Evolutionary conservation across 2,329 filamentous ascomycete genomes (phyloP).

Genomic region (Talaromyces albobiverticillius): DNA sequence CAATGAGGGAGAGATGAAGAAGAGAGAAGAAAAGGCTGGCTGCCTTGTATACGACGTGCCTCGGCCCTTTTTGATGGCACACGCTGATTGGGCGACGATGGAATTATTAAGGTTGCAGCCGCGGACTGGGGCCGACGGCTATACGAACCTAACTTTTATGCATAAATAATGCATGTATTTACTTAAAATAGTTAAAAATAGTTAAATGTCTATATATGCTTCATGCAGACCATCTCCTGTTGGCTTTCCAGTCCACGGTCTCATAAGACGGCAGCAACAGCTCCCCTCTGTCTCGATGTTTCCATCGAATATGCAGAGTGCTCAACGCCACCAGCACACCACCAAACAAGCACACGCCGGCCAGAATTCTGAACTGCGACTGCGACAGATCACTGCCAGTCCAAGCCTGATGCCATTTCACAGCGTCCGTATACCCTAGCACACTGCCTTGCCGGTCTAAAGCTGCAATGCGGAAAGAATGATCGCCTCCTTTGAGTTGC

Average conservation of each 20-base stretch:
- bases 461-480: slow-evolving; percentile 21
- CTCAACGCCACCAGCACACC: slow-evolving; percentile 3
- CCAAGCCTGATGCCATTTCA: slow-evolving; percentile 8
- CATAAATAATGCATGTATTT: no score
- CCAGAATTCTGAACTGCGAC: slow-evolving; percentile 4
- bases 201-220: no score
- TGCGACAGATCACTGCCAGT: slow-evolving; percentile 3
- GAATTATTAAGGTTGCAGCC: no score
- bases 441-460: slow-evolving; percentile 16
- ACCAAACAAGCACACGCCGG: slow-evolving; percentile 5
- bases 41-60: no score
- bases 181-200: no score
- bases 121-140: no score
- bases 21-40: no score
- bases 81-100: no score
- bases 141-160: no score
- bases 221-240: neutral
- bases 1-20: no score
- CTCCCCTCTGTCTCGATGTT: neutral
- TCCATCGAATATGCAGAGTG: slow-evolving; percentile 5
- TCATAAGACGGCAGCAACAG: neutral
- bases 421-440: neutral
- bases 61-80: no score
- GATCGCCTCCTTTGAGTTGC: slow-evolving; percentile 8
- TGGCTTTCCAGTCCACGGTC: neutral